Evolutionary conservation across 2,329 filamentous ascomycete genomes (phyloP), one percentile per base, ranked within the genome.

Genomic region (Ophiostoma ulmi): DNA sequence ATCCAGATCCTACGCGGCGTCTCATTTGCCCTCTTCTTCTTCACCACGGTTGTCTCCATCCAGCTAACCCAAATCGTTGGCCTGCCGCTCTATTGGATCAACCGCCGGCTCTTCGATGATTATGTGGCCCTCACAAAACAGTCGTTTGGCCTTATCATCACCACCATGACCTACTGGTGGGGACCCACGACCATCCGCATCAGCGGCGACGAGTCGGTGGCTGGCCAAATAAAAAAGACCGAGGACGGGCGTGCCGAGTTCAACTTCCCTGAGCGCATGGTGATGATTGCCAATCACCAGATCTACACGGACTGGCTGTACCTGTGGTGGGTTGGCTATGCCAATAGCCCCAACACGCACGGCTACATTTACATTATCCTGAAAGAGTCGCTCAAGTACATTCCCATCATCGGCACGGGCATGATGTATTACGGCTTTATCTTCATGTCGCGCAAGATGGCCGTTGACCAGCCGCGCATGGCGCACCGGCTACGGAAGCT

Each of bases 221-320:
- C 88, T 8, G 90, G 88, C 20, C 91, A 97, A 80, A 86, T 97
- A 69, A 84, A 83, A 73, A 84, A 89, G 73, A 90, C 88, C 6
- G 79, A 84, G 3, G 91, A 93, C 76, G 93, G 93, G 17, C 86
- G 88, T 70, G 85, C 96, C 48, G 84, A 93, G 76, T 93, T 92
- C 78, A 84, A 87, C 74, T 97, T 97, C 74, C 92, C 93, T 0
- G 90, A 95, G 77, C 87, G 93, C 67, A 82, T 96, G 77, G 86
- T 97, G 36, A 82, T 97, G 80, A 91, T 96, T 78, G 92, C 93
- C 36, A 97, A 97, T 77, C 93, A 97, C 77, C 92, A 86, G 86
- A 89, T 96, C 69, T 96, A 97, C 78, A 94, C 92, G 10, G 92
- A 97, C 80, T 97, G 92, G 93, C 80, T 96, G 10, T 97, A 97